These are phyloP conservation scores for Zelonia costaricensis DNA, from an alignment of 208 protist genomes.

Conservation along the genomic window DNA sequence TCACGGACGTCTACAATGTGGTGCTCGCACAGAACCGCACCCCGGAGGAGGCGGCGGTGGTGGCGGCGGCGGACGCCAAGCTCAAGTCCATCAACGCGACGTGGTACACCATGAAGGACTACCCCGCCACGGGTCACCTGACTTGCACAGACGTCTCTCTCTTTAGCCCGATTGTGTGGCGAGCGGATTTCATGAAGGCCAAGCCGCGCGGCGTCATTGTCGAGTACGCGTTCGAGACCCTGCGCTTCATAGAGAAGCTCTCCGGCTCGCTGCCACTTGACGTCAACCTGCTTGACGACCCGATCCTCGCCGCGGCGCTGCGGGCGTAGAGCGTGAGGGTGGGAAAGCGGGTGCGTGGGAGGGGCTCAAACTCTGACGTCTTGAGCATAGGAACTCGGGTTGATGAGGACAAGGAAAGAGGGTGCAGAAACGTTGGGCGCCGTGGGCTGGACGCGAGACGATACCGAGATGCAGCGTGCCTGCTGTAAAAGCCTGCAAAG, in stretches of 20 bases:
- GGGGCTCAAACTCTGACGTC: too few species aligned
- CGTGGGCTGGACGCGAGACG: too few species aligned
- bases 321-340: neutral
- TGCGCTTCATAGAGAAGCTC: conserved; percentile 42
- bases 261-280: conserved; percentile 17
- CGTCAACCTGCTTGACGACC: conserved; percentile 5
- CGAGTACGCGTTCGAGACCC: conserved; percentile 33
- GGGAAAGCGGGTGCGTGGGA: neutral
- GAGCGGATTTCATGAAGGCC: conserved; percentile 30
- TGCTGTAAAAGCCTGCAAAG: too few species aligned
- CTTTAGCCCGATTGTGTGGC: conserved; percentile 64
- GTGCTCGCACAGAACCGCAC: conserved; percentile 36
- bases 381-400: neutral
- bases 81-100: neutral
- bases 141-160: conserved; percentile 49
- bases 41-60: conserved; percentile 13
- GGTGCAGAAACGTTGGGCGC: too few species aligned
- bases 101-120: conserved; percentile 34
- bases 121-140: conserved; percentile 42
- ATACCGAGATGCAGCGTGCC: too few species aligned
- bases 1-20: conserved; percentile 18
- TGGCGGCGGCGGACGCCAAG: conserved; percentile 24
- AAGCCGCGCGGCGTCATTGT: conserved; percentile 45
- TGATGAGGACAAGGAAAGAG: too few species aligned
- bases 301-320: conserved; percentile 10